Conservation (phyloP, 352 stramenopile genomes). For the Phytophthora lateralis region DNA sequence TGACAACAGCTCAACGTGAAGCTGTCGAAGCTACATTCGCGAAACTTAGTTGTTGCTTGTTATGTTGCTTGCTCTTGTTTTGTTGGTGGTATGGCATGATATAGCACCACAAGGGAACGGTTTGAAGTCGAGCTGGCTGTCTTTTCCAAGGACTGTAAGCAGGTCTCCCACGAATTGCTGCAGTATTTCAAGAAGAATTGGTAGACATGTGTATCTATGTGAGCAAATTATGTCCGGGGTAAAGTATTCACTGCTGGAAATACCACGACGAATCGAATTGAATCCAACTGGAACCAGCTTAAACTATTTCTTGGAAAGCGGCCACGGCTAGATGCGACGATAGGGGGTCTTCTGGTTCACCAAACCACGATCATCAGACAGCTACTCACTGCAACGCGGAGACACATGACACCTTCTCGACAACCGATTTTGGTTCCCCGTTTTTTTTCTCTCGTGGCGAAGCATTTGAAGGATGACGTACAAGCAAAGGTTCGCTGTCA, state of each 20-base stretch:
- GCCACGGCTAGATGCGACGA: constrained; percentile 2
- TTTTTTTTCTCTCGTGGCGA: background rate
- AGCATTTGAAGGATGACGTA: background rate
- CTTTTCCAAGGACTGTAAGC: background rate
- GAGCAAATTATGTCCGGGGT: constrained; percentile 1
- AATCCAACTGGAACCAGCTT: constrained; percentile 19
- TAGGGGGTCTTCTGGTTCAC: constrained; percentile 1
- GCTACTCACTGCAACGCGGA: constrained; percentile 1
- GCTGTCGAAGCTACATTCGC: background rate
- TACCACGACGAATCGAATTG: constrained; percentile 10
- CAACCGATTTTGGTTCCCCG: background rate
- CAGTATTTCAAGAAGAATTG: constrained; percentile 9
- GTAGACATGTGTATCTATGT: constrained; percentile 12
- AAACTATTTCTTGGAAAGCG: constrained; percentile 9
- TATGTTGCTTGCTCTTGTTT: too few species aligned
- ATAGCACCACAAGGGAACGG: background rate
- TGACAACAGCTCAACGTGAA: background rate
- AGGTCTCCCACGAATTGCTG: background rate
- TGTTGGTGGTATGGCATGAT: too few species aligned
- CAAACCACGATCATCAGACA: constrained; percentile 11
- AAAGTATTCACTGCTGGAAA: constrained; percentile 13
- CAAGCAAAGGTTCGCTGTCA: background rate
- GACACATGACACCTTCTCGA: background rate
- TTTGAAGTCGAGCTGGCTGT: background rate
- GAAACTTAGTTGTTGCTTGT: background rate